A percentile compares a stretch with the other conserved stretches of the same genome.
These are phyloP conservation scores for Pseudofabraea citricarpa DNA, from an alignment of 2,329 filamentous ascomycete genomes.

Conservation along the genomic window DNA sequence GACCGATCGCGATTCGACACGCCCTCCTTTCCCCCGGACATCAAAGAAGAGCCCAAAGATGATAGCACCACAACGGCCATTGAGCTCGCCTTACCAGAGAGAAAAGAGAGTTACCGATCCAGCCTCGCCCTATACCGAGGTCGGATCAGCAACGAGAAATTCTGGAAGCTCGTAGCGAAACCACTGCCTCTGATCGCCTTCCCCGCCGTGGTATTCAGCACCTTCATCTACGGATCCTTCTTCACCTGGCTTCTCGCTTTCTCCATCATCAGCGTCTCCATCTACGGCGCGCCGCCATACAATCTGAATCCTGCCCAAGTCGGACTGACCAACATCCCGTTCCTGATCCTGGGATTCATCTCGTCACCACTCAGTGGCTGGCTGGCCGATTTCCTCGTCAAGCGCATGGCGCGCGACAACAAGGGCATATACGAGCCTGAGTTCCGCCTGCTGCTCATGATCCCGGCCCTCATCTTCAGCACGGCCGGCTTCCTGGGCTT, in stretches of 20 bases:
- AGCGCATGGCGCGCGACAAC: slow-evolving; percentile 30
- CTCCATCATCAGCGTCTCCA: slow-evolving; percentile 34
- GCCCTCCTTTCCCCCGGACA: not conserved
- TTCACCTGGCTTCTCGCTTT: slow-evolving; percentile 42
- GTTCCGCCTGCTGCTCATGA: slow-evolving; percentile 23
- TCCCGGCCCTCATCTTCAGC: slow-evolving; percentile 17
- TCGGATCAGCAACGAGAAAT: slow-evolving; percentile 30
- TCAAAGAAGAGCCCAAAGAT: not conserved
- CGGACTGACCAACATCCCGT: slow-evolving; percentile 10
- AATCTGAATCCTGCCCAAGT: slow-evolving; percentile 20
- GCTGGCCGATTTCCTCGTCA: slow-evolving; percentile 33
- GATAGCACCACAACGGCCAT: slow-evolving; percentile 1
- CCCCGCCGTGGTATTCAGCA: slow-evolving; percentile 34
- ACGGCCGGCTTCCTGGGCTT: slow-evolving; percentile 35
- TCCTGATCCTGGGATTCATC: slow-evolving; percentile 11
- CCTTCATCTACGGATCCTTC: slow-evolving; percentile 15
- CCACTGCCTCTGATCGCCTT: slow-evolving; percentile 46
- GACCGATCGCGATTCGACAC: not conserved
- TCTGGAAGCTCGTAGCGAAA: slow-evolving; percentile 33
- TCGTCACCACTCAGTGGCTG: slow-evolving; percentile 8
- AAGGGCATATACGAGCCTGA: slow-evolving; percentile 30
- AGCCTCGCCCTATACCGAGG: slow-evolving; percentile 34
- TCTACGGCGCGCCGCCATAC: slow-evolving; percentile 41
- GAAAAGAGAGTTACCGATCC: slow-evolving; percentile 29
- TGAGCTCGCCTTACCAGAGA: slow-evolving; percentile 17